These are phyloP conservation scores for Penicillium parvum DNA, from an alignment of 495 filamentous ascomycete genomes.

Conservation along the genomic window DNA sequence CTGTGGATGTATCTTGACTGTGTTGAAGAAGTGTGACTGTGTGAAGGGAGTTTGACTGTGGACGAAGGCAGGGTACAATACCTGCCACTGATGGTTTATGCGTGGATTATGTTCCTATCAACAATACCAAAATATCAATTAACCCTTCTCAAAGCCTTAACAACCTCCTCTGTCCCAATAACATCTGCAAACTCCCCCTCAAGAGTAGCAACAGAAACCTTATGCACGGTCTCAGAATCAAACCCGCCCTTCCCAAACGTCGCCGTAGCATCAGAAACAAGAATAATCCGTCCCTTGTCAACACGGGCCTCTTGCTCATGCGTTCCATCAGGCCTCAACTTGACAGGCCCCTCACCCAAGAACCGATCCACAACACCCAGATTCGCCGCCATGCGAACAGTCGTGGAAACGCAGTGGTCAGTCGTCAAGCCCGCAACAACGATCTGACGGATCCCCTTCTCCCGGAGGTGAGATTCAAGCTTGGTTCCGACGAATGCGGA, in stretches of 20 bases:
- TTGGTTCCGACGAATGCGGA: conserved; percentile 46
- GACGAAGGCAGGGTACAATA: no score
- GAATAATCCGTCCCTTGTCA: conserved; percentile 38
- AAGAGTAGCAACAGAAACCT: conserved; percentile 43
- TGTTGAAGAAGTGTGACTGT: no score
- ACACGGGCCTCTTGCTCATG: conserved; percentile 18
- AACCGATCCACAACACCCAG: conserved; percentile 38
- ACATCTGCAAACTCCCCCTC: conserved; percentile 47
- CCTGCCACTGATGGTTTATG: no score
- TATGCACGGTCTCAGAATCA: conserved; percentile 46
- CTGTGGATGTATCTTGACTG: no score
- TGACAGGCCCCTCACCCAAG: conserved; percentile 12
- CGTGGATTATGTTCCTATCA: no score
- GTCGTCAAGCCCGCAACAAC: conserved; percentile 44
- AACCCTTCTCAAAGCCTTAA: conserved; percentile 19
- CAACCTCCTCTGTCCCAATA: conserved; percentile 33
- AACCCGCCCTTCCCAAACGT: conserved; percentile 41
- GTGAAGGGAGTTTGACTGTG: no score
- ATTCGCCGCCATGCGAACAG: conserved; percentile 47
- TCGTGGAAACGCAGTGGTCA: conserved; percentile 50
- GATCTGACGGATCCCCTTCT: conserved; percentile 33
- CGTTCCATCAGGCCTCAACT: conserved; percentile 19
- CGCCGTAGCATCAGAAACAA: conserved; percentile 47
- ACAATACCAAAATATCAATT: not conserved
- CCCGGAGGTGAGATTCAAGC: conserved; percentile 35